Evolutionary conservation across 2,329 filamentous ascomycete genomes (phyloP), one percentile per base, ranked within the genome.

Genomic region (Aspergillus sp.): DNA sequence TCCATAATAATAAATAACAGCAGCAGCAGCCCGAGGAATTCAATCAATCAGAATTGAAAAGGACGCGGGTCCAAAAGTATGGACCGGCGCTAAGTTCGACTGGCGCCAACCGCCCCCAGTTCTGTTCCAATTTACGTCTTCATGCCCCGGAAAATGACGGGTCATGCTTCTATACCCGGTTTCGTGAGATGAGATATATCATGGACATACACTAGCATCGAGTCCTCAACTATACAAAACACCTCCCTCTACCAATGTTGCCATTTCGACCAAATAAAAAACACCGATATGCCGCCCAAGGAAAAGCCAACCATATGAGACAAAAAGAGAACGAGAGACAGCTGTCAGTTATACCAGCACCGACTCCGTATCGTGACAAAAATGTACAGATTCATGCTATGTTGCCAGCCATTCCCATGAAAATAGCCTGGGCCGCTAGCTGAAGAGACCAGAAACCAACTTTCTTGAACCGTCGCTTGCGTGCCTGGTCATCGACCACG

Each of bases 381-480:
- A 65, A 36, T 36, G 32, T 63, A 29, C 64, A 71, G 57, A 50
- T 62, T 77, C 70, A 86, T 57, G 84, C 84, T 62, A 87, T 81
- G 66, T 92, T 95, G 16, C 94, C 94, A 4, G 93, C 94, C 82
- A 98, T 90, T 10, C 95, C 95, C 79, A 98, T 90, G 72, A 98
- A 95, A 39, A 99, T 84, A 3, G 94, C 95, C 73, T 99, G 95
- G 7, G 94, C 90, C 6, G 94, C 91, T 58, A 99, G 81, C 68
- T 94, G 93, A 57, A 98, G 82, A 3, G 92, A 96, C 95, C 95
- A 99, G 69, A 98, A 88, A 32, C 95, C 95, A 29, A 96, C 95
- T 78, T 98, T 96, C 75, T 93, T 96, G 73, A 99, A 89, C 49
- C 95, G 85, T 54, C 94, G 84, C 67, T 92, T 89, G 55, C 92